A percentile compares a stretch with the other conserved stretches of the same genome.
Conservation (phyloP, 1,139 yeast genomes). For the Blastobotrys aristatus region DNA sequence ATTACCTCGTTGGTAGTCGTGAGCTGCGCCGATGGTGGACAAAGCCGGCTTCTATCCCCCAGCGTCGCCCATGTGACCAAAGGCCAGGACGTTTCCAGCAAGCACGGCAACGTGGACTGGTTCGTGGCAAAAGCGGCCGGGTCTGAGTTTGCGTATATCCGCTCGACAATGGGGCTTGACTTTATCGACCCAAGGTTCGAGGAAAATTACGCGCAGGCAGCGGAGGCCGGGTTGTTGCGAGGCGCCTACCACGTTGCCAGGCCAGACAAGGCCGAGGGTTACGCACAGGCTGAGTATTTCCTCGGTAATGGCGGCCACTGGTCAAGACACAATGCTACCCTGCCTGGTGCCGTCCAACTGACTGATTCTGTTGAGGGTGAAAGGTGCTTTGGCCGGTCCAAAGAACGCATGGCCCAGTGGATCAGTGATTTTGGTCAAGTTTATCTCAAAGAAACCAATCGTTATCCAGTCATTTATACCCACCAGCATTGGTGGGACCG, state of each 20-base stretch:
- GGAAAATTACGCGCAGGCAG: slow-evolving; percentile 11
- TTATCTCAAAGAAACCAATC: slow-evolving; percentile 8
- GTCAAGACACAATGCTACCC: slow-evolving; percentile 13
- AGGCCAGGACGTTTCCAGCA: slow-evolving; percentile 14
- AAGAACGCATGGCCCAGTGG: slow-evolving; percentile 6
- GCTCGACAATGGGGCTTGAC: slow-evolving; percentile 12
- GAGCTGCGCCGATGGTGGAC: too few species aligned
- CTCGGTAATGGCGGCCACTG: slow-evolving; percentile 13
- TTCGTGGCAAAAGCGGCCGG: slow-evolving; percentile 12
- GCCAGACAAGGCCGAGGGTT: slow-evolving; percentile 9
- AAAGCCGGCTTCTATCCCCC: too few species aligned
- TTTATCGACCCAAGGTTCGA: slow-evolving; percentile 6
- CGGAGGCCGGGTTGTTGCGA: slow-evolving; percentile 10
- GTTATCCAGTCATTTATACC: slow-evolving; percentile 14
- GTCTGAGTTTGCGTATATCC: slow-evolving; percentile 12
- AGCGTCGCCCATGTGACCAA: slow-evolving; percentile 3
- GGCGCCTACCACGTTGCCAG: slow-evolving; percentile 14
- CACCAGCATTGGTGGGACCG: slow-evolving; percentile 12
- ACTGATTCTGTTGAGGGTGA: slow-evolving; percentile 7
- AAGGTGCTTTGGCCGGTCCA: slow-evolving; percentile 8
- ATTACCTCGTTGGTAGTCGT: too few species aligned
- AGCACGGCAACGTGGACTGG: slow-evolving; percentile 13
- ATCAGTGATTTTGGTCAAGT: slow-evolving; percentile 11
- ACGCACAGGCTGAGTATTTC: slow-evolving; percentile 11
- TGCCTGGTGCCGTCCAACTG: slow-evolving; percentile 15